Evolutionary conservation across 1,284 basidiomycete species (phyloP).

Genomic region (Malassezia sympodialis): DNA sequence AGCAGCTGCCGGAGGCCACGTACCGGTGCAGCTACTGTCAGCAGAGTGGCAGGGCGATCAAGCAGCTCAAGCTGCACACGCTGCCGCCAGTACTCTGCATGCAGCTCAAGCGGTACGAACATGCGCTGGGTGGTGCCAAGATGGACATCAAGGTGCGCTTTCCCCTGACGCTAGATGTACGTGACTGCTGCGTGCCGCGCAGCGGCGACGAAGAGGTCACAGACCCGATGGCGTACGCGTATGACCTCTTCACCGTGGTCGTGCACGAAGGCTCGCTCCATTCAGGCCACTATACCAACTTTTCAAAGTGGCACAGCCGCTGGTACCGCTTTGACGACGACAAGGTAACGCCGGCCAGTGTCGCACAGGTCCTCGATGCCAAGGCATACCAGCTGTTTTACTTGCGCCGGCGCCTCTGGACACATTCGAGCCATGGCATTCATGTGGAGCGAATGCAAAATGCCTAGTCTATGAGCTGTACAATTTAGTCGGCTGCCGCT

Average conservation of each 20-base stretch:
- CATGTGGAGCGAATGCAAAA: neutral
- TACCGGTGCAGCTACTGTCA: slow-evolving; percentile 53
- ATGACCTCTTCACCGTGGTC: slow-evolving; percentile 84
- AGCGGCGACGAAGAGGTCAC: slow-evolving; percentile 12
- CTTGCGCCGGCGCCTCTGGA: slow-evolving; percentile 28
- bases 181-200: slow-evolving; percentile 60
- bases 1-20: slow-evolving; percentile 32
- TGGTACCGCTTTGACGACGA: slow-evolving; percentile 95
- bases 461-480: neutral
- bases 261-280: slow-evolving; percentile 82
- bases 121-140: slow-evolving; percentile 59
- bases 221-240: slow-evolving; percentile 52
- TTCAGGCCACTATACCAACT: slow-evolving; percentile 87
- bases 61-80: slow-evolving; percentile 70
- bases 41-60: slow-evolving; percentile 55
- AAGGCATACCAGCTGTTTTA: slow-evolving; percentile 44
- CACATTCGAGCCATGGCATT: slow-evolving; percentile 19
- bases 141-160: slow-evolving; percentile 75
- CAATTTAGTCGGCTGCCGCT: neutral
- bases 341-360: slow-evolving; percentile 53
- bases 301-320: slow-evolving; percentile 63
- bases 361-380: slow-evolving; percentile 25
- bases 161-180: slow-evolving; percentile 75
- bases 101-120: slow-evolving; percentile 96
- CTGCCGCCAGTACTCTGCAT: slow-evolving; percentile 84